Evolutionary conservation across 73 alveolate species (phyloP), one percentile per base, ranked within the genome.

Genomic region (Stentor coeruleus): DNA sequence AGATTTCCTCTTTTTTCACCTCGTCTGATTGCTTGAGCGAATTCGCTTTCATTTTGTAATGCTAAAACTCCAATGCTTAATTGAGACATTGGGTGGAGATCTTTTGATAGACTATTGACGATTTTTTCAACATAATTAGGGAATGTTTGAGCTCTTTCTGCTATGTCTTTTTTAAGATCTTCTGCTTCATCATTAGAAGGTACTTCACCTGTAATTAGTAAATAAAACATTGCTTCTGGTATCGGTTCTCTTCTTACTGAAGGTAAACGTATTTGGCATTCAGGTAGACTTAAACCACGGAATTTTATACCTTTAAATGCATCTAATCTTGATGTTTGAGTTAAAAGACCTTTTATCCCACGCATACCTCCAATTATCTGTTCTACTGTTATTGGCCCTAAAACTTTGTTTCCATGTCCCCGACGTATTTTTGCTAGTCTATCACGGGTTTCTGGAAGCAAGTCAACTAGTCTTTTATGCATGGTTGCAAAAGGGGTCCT

Each of bases 331-430:
- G 97, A 94, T 30, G 93, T 89, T 55, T 94, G 96, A 75, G 93
- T 91, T 79, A 91, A 38, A n/a, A 94, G 84, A 30, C 95, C 96
- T 33, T 86, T 74, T 82, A 94, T 87, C 38, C 94, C 93, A 87
- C 98, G 83, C 98, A 94, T 94, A 36, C 98, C 97, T 31, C 98
- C 98, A 11, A 92, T 58, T 28, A 94, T 95, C 59, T 93, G 59
- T 40, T 86, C 91, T 2, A 92, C 96, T 37, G 93, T 89, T 75
- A 94, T 84, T 31, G 92, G 90, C 35, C 94, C 95, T 37, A 91
- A 58, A 30, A 85, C 91, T 58, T 39, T 66, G 31, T 86, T 75
- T 0, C 94, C 95, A 77, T 92, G 79, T 38, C 85, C 82, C 58
- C 87, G 91, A 59, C 79, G 89, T 82, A 91, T 39, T 11, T 82